Base-by-base conservation (phyloP, 768 basidiomycete genomes). In the Lactarius indigo region DNA sequence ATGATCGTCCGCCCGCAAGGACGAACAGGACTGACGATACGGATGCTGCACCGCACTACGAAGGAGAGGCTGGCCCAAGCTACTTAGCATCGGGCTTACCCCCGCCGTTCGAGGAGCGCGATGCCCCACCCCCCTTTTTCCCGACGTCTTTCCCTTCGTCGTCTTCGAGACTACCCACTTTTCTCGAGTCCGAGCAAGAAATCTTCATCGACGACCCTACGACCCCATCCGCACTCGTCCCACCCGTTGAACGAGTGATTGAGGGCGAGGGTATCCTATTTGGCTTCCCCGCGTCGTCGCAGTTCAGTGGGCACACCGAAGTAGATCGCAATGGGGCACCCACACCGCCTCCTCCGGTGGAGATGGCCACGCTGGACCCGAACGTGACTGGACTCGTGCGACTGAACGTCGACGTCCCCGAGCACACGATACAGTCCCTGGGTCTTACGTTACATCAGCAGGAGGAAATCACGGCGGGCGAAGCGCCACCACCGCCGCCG, bases 21-120 rank as follows among this genome's bases (percentile, higher is more conserved):
- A 94, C 92, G 0, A 82, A 86, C 42, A 80, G 92, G 61, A 77
- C 83, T 42, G 90, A 91, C 63, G 92, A 93, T 59, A 66, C 69
- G 18, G 91, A 92, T 41, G 79, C 79, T 3, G 84, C 83, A 12
- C 90, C 90, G 52, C 81, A 82, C 72, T 91, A 91, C 74, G 84
- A 85, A 72, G 85, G 85, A 66, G 85, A 86, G 74, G 89, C 91
- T 3, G 92, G 91, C 13, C 91, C 92, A 23, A 92, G 91, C 69
- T 85, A 83, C 71, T 75, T 83, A n/a, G 78, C 83, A 30, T 79
- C 74, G 64, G 83, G 83, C 61, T 90, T 89, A 0, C 91, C 92
- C 30, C 92, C 92, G 57, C 91, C 92, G 3, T 93, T 93, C 71
- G 92, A 94, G 71, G 92, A 94, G 73, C 84, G 88, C 57, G 90